Evolutionary conservation across 345 rosid genomes (phyloP).

Genomic region (Murraya paniculata): DNA sequence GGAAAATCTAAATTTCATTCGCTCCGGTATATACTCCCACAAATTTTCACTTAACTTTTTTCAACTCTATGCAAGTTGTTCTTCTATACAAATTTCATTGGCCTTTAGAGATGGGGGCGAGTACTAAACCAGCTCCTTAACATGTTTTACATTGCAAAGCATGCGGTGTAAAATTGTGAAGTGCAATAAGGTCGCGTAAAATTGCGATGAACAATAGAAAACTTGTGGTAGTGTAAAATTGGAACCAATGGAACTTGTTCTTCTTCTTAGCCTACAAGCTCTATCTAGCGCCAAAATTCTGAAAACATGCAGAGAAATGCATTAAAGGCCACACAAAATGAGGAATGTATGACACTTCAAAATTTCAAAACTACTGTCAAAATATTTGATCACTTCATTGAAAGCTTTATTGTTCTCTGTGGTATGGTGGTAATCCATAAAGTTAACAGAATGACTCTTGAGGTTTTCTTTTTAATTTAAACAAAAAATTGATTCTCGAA

Average conservation of each 20-base stretch:
- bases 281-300: not conserved
- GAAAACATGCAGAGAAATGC: not conserved
- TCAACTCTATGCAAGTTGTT: too few relatives aligned
- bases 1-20: not conserved
- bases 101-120: too few relatives aligned
- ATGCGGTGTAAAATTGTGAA: not conserved
- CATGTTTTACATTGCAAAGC: not conserved
- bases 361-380: not conserved
- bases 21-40: not conserved
- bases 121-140: too few relatives aligned
- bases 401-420: not conserved
- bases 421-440: not conserved
- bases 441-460: not conserved
- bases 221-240: not conserved
- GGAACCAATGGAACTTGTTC: not conserved
- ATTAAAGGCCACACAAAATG: not conserved
- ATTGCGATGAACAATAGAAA: not conserved
- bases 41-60: too few relatives aligned
- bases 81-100: too few relatives aligned
- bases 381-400: not conserved
- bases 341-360: not conserved
- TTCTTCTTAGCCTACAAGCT: not conserved
- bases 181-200: not conserved
- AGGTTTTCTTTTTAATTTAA: not conserved
- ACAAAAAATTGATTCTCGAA: not conserved